Evolutionary conservation across 2,329 filamentous ascomycete genomes (phyloP).

Genomic region (Sporothrix curviconia): DNA sequence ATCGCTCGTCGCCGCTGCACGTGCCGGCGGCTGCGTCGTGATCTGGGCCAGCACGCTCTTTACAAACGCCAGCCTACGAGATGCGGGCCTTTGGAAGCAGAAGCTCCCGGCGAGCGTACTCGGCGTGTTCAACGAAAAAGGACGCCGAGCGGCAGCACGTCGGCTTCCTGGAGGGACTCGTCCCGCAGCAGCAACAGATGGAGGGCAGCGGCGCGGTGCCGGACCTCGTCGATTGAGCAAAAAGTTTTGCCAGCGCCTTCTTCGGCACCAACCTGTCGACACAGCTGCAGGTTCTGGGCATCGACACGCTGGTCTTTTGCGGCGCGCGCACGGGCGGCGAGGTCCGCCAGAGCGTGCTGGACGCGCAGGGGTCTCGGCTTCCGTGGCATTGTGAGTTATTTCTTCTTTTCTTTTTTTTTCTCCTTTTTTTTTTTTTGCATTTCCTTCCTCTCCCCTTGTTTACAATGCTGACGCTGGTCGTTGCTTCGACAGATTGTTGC

Average conservation of each 20-base stretch:
- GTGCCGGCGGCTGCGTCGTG: slow-evolving; percentile 30
- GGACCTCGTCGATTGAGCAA: slow-evolving; percentile 35
- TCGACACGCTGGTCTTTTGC: slow-evolving; percentile 40
- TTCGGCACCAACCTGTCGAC: slow-evolving; percentile 39
- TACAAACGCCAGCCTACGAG: slow-evolving; percentile 35
- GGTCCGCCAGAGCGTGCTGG: slow-evolving; percentile 37
- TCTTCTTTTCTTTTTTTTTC: too few species aligned
- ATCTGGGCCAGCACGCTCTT: slow-evolving; percentile 39
- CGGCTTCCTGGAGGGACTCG: slow-evolving; percentile 33
- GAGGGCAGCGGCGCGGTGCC: slow-evolving; percentile 30
- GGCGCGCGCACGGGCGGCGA: slow-evolving; percentile 43
- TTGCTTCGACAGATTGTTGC: not conserved
- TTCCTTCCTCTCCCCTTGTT: too few species aligned
- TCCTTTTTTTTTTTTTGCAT: too few species aligned
- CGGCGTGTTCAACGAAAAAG: not conserved
- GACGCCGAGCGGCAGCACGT: slow-evolving; percentile 27
- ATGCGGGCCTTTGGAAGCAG: slow-evolving; percentile 37
- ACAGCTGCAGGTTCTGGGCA: slow-evolving; percentile 30
- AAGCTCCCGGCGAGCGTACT: slow-evolving; percentile 23
- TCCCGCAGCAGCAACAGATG: slow-evolving; percentile 16
- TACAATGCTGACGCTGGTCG: too few species aligned
- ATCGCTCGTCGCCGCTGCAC: not conserved
- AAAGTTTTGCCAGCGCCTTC: slow-evolving; percentile 38
- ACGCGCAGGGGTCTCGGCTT: slow-evolving; percentile 39
- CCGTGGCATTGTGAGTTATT: slow-evolving; percentile 35